phyloP scores from a whole-genome alignment of 1,284 basidiomycete genomes.

The Xerocomus nothofagi region DNA sequence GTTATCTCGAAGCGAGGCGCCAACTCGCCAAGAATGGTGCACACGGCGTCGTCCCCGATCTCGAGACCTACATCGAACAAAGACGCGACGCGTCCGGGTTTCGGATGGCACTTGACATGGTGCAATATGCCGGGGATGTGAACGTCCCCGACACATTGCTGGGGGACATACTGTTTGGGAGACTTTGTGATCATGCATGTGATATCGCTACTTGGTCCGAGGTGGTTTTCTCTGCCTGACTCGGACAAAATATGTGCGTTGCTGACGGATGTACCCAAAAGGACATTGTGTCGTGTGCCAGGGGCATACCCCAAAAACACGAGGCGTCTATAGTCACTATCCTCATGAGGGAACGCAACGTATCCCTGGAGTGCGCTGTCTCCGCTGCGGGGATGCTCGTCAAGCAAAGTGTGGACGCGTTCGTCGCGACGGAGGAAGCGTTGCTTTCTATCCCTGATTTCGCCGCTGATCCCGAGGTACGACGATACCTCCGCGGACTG shows the following conservation, averaged over 20 bases:
- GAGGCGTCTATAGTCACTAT: slow-evolving; percentile 25
- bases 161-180: slow-evolving; percentile 23
- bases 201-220: slow-evolving; percentile 33
- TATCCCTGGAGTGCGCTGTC: slow-evolving; percentile 29
- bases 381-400: slow-evolving; percentile 24
- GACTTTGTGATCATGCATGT: slow-evolving; percentile 27
- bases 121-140: slow-evolving; percentile 54
- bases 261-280: slow-evolving; percentile 6
- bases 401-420: slow-evolving; percentile 32
- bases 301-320: slow-evolving; percentile 18
- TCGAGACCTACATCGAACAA: slow-evolving; percentile 48
- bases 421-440: slow-evolving; percentile 24
- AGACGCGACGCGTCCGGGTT: slow-evolving; percentile 50
- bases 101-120: slow-evolving; percentile 50
- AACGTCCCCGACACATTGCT: slow-evolving; percentile 37
- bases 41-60: slow-evolving; percentile 36
- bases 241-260: background rate
- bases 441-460: slow-evolving; percentile 15
- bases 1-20: slow-evolving; percentile 27
- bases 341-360: slow-evolving; percentile 27
- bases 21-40: slow-evolving; percentile 4
- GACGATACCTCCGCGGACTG: slow-evolving; percentile 46
- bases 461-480: slow-evolving; percentile 32
- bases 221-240: slow-evolving; percentile 15
- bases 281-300: slow-evolving; percentile 33